Evolutionary conservation across 2,329 filamentous ascomycete genomes (phyloP), one percentile per base, ranked within the genome.

Genomic region (Verticillium tricorpus): DNA sequence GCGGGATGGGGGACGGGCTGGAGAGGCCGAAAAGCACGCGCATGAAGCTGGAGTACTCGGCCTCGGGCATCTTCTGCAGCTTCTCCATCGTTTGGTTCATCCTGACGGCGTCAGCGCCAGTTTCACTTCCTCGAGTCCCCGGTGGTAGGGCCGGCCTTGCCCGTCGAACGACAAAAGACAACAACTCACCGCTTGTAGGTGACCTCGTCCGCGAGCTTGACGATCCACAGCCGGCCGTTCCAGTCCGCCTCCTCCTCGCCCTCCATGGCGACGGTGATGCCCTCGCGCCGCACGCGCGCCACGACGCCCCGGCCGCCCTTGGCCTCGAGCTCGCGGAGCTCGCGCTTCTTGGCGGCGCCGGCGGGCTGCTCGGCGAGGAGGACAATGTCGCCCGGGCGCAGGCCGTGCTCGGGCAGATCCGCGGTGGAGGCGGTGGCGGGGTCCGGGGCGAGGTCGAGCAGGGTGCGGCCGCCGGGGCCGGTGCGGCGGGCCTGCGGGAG

Each of bases 401-500:
- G 78, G 31, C 90, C 90, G 78, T 94, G 91, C 71, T 92, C 89
- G 1, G 89, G 88, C 22, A 94, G 77, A 6, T 66, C 63, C 32
- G 64, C 22, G 57, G 59, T 39, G 66, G 69, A 19, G 58, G 17
- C 62, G 19, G 58, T 58, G 25, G 61, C 63, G n/a, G 85, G 77
- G 70, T 97, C 94, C 0, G 86, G 80, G 17, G 78, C 78, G 1
- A 99, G 86, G 73, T 97, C 93, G 3, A 97, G 79, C 1, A 99
- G 89, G 0, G 91, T 92, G 66, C 92, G 91, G n/a, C 95, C 95
- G 17, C 93, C 95, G 40, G 97, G 81, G 0, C 95, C 95, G 0
- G 95, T 99, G 34, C 93, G 89, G 71, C 91, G 90, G 19, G 90
- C 89, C 12, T 84, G 80, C 37, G 96, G 79, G 35, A 85, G 78